These are phyloP conservation scores for Limonium bicolor DNA, from an alignment of 148 eudicot species.

Conservation along the genomic window DNA sequence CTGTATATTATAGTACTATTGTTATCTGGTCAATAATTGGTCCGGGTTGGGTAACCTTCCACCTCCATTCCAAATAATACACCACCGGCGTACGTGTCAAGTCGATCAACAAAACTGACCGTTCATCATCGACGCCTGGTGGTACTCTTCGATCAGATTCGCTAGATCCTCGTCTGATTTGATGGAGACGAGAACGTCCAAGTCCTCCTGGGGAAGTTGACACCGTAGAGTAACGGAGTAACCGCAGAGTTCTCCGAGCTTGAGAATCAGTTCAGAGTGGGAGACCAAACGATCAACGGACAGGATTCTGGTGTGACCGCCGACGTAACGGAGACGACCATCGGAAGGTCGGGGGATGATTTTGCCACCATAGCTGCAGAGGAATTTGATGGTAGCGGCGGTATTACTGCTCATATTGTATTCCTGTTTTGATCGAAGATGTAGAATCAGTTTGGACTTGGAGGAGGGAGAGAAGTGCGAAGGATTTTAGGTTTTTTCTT, in stretches of 20 bases:
- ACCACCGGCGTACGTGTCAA: no score
- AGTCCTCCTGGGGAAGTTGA: conserved; percentile 56
- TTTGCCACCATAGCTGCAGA: conserved; percentile 71
- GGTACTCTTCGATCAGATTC: conserved; percentile 47
- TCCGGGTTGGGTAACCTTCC: no score
- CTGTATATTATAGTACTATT: no score
- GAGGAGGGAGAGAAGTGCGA: no score
- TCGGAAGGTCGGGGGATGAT: conserved; percentile 71
- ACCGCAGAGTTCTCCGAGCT: conserved; percentile 47
- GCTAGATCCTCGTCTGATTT: conserved; percentile 51
- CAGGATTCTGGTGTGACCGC: conserved; percentile 73
- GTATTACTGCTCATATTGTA: conserved; percentile 27
- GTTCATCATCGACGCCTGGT: conserved; percentile 16
- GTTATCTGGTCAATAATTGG: no score
- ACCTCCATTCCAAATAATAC: no score
- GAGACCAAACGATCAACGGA: conserved; percentile 46
- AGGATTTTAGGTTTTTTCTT: no score
- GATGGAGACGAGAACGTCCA: conserved; percentile 52
- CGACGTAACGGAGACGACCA: conserved; percentile 59
- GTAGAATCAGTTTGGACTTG: no score
- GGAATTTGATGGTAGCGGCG: conserved; percentile 31
- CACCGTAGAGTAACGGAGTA: conserved; percentile 38
- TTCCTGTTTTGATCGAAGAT: no score
- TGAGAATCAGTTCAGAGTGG: conserved; percentile 40
- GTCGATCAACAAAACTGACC: no score